Base-by-base conservation (phyloP, 2,329 filamentous ascomycete genomes). In the Cladosporium sp. region DNA sequence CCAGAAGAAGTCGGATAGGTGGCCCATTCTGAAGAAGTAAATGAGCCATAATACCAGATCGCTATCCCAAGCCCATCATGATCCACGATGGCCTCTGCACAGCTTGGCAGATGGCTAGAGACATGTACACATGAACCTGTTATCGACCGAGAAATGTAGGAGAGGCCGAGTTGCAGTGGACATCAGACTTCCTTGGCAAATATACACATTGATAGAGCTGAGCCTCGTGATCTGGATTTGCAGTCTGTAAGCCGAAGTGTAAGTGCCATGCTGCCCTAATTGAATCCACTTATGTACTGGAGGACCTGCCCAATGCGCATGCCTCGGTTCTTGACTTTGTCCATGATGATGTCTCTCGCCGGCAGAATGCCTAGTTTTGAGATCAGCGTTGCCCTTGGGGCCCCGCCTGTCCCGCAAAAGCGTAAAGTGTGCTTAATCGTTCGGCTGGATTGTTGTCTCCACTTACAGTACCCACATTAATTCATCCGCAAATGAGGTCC, bases 381-480 rank as follows among this genome's bases (percentile, higher is more conserved):
- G 51, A 54, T 32, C 51, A 21, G 30, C 51, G 13, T 7, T 53
- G 30, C 28, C 28, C 54, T 34, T 14, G 54, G 54, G 54, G 30
- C 54, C 54, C 54, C 54, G 54, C 54, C 23, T 28, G 48, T 46
- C 39, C 39, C 39, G 39, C 39, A 46, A 46, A 53, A 53, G 48
- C 48, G 48, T 53, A 53, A 53, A 53, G 48, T 53, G 48, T 46
- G 39, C 39, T 46, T 46, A 46, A 46, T 5, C 1, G 7, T 8
- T 46, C 10, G 39, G 2, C 10, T 11, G 6, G 30, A n/a, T 8
- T 2, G 2, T 32, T 13, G 18, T 53, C 23, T 28, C 48, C 48
- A 53, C 48, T 46, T 0, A n/a, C n/a, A n/a, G n/a, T n/a, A n/a
- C n/a, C n/a, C n/a, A n/a, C 7, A 3, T 2, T 8, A 8, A 57